phyloP scores from a whole-genome alignment of 169 alveolate species.

The Cryptosporidium meleagridis region DNA sequence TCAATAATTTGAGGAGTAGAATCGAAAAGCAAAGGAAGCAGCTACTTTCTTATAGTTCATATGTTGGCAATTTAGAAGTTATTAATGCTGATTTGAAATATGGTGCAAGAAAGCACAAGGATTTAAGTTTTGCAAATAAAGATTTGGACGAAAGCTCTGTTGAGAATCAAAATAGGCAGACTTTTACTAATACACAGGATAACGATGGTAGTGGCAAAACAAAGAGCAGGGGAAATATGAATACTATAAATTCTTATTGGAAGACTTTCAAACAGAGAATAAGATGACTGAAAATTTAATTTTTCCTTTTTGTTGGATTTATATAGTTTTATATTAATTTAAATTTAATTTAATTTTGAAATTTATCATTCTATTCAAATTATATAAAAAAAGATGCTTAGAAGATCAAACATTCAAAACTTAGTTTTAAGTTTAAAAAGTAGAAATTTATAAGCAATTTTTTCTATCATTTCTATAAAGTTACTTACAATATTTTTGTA shows the following conservation, averaged over 20 bases:
- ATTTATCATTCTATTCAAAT: neutral
- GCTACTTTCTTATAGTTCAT: slow-evolving; percentile 56
- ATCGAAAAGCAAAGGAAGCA: slow-evolving; percentile 52
- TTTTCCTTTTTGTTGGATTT: neutral
- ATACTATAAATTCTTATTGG: slow-evolving; percentile 46
- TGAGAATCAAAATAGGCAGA: neutral
- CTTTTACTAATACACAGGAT: neutral
- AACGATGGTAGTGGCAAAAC: neutral
- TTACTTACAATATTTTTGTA: no score
- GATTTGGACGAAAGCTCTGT: neutral
- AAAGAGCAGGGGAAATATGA: neutral
- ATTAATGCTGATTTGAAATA: slow-evolving; percentile 71
- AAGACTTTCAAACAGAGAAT: slow-evolving; percentile 45
- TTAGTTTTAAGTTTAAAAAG: no score
- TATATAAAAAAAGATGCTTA: neutral
- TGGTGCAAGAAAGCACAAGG: neutral
- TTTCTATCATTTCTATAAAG: neutral
- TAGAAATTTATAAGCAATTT: neutral
- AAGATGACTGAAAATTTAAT: neutral
- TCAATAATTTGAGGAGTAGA: slow-evolving; percentile 46
- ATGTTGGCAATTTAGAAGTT: slow-evolving; percentile 72
- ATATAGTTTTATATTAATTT: neutral
- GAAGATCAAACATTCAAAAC: no score
- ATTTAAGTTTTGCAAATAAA: neutral
- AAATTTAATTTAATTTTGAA: neutral